Base-by-base conservation (phyloP, 305 asterid species). In the Nicotiana rustica region DNA sequence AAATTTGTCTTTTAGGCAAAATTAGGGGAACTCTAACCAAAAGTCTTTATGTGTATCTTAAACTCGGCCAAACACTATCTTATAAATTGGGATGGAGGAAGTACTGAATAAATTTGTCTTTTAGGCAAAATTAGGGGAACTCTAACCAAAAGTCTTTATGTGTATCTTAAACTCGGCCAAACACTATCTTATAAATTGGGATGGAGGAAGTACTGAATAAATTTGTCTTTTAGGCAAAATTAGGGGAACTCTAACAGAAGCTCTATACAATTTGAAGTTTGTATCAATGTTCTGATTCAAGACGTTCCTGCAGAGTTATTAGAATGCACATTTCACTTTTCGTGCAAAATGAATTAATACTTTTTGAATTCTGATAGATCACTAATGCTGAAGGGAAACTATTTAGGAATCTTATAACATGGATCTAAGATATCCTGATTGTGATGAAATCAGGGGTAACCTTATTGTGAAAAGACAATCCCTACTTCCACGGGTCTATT, bases 391-490 rank as follows among this genome's bases (percentile, higher is more conserved):
- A 31, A 33, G 14, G 36, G 12, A 47, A 33, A 44, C 35, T 79
- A 41, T 25, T 36, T 80, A 31, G 69, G 44, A 15, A 35, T 82
- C 38, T 35, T 44, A 49, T 15, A 66, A 21, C 29, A 52, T 35
- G 31, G 21, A 29, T 59, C 49, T 75, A 10, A 38, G 15, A 44
- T 52, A 21, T 19, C 76, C 4, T 62, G 36, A 35, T 60, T 79
- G 52, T 82, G 85, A 18, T 84, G 88, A 83, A 81, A 70, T 81
- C 89, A 95, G 99, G 94, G 99, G 97, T 80, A 90, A 88, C 83
- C 70, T 95, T 78, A 95, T 87, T 85, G 98, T 96, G 85, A 92
- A 88, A 79, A 88, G 98, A 83, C 97, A 95, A 82, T 92, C 99
- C 2, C 83, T 95, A 81, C 93, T 96, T 87, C 99, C 98, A 7